These are phyloP conservation scores for Hippophae gyantsensis DNA, from an alignment of 306 rosid genomes.

Conservation along the genomic window DNA sequence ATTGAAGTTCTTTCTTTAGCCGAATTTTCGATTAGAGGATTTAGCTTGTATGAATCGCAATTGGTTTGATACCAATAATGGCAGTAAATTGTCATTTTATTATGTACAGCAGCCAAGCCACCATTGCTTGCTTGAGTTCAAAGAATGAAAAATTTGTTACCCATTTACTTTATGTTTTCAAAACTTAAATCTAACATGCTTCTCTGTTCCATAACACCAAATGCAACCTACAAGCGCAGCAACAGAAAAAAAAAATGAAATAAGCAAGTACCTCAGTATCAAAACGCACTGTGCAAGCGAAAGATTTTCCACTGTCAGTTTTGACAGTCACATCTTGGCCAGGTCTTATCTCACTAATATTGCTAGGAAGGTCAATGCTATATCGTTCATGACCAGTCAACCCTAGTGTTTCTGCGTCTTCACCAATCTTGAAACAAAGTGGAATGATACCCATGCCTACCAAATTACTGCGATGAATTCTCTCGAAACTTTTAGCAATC, in stretches of 20 bases:
- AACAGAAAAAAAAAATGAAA: not conserved
- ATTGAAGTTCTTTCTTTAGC: too few relatives aligned
- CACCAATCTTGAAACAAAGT: constrained; percentile 76
- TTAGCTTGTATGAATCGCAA: too few relatives aligned
- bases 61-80: too few relatives aligned
- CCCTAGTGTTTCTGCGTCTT: constrained; percentile 78
- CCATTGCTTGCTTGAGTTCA: too few relatives aligned
- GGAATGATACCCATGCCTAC: constrained; percentile 95
- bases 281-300: constrained; percentile 65
- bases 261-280: constrained; percentile 69
- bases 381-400: constrained; percentile 91
- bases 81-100: too few relatives aligned
- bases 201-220: not conserved
- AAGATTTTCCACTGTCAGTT: constrained; percentile 72
- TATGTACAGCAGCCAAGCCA: too few relatives aligned
- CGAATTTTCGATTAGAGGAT: too few relatives aligned
- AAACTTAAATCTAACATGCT: not conserved
- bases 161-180: too few relatives aligned
- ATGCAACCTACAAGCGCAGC: not conserved
- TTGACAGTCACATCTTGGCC: constrained; percentile 85
- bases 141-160: too few relatives aligned
- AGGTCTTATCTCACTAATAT: constrained; percentile 60
- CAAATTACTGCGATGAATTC: constrained; percentile 91
- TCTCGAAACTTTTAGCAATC: constrained; percentile 81
- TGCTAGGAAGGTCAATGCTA: constrained; percentile 75